A percentile compares a stretch with the other conserved stretches of the same genome.
phyloP scores from a whole-genome alignment of 345 rosid species.

The Raphanus raphanistrum region DNA sequence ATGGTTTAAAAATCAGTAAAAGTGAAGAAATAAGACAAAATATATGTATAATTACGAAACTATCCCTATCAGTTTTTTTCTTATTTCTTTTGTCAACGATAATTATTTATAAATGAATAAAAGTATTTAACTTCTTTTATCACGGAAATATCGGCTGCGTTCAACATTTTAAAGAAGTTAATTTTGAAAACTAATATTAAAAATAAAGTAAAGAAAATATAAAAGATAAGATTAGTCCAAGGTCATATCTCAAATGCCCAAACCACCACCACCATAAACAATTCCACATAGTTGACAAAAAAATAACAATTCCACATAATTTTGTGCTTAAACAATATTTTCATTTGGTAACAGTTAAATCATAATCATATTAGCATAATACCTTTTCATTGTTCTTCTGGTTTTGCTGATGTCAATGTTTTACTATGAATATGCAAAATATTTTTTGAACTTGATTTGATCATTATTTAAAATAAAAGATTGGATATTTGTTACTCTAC shows the following conservation, averaged over 20 bases:
- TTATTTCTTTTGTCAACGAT: slow-evolving; percentile 9
- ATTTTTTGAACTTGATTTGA: too few species aligned
- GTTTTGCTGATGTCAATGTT: not conserved
- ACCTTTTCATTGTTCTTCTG: not conserved
- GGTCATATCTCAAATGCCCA: slow-evolving; percentile 35
- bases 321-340: slow-evolving; percentile 19
- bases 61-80: not conserved
- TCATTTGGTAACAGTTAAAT: not conserved
- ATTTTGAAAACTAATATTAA: slow-evolving; percentile 21
- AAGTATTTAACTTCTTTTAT: slow-evolving; percentile 6
- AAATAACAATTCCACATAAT: slow-evolving; percentile 33
- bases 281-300: slow-evolving; percentile 31
- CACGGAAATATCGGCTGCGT: slow-evolving; percentile 34
- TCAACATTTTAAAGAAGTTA: slow-evolving; percentile 18
- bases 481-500: too few species aligned
- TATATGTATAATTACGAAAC: slow-evolving; percentile 16
- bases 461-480: too few species aligned
- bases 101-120: not conserved
- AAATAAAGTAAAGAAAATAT: slow-evolving; percentile 19
- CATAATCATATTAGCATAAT: not conserved
- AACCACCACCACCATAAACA: slow-evolving; percentile 40
- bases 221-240: slow-evolving; percentile 39
- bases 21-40: slow-evolving; percentile 20
- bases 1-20: slow-evolving; percentile 10
- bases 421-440: not conserved